A percentile compares a stretch with the other conserved stretches of the same genome.
Evolutionary conservation across 345 rosid genomes (phyloP).

Genomic region (Cardiospermum halicacabum): DNA sequence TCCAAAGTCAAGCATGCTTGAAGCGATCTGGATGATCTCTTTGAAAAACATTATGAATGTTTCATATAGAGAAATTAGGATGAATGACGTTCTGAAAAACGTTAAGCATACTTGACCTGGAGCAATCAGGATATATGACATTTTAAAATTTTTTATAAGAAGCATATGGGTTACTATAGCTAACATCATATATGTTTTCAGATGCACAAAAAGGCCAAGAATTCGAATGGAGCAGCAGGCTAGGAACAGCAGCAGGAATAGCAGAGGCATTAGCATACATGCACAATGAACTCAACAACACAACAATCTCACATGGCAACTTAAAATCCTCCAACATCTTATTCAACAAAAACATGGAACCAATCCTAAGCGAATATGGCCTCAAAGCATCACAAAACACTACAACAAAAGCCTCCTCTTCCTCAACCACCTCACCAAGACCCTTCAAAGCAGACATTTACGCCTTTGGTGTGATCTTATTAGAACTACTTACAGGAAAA

Average conservation of each 20-base stretch:
- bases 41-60: no score
- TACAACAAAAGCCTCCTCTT: conserved; percentile 12
- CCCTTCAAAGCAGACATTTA: conserved; percentile 40
- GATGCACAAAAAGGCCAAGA: conserved; percentile 28
- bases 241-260: conserved; percentile 32
- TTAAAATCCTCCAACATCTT: conserved; percentile 60
- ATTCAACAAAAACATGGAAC: conserved; percentile 42
- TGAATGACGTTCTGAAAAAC: no score
- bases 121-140: no score
- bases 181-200: conserved; percentile 11
- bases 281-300: conserved; percentile 37
- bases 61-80: no score
- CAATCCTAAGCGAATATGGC: conserved; percentile 64
- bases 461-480: conserved; percentile 45
- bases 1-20: no score
- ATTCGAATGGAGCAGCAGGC: conserved; percentile 52
- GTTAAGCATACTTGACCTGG: no score
- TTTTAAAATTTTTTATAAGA: no score
- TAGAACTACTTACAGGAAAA: conserved; percentile 55
- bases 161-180: no score
- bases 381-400: conserved; percentile 23
- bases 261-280: conserved; percentile 40
- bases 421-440: neutral
- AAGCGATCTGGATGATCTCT: no score
- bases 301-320: conserved; percentile 49